Evolutionary conservation across 2,329 filamentous ascomycete species (phyloP).

Genomic region (Claviceps quebecensis): DNA sequence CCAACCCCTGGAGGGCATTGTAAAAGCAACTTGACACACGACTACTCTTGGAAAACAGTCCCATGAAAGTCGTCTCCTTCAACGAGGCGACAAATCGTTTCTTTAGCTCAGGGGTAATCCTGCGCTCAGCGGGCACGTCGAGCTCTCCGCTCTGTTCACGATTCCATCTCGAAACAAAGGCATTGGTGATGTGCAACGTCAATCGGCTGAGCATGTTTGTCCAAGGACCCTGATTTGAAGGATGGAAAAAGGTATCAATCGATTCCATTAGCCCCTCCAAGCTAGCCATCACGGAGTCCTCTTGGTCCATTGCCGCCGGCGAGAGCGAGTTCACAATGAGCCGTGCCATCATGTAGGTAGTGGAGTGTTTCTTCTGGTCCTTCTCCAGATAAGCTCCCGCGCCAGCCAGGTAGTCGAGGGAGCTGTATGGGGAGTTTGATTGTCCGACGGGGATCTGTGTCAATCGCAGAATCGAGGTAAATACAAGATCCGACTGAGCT

Average conservation of each 20-base stretch:
- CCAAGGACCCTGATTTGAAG: conserved; percentile 89
- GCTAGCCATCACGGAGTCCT: conserved; percentile 67
- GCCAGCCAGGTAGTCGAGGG: conserved; percentile 71
- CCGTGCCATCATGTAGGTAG: conserved; percentile 80
- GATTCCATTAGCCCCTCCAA: conserved; percentile 88
- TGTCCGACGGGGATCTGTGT: conserved; percentile 95
- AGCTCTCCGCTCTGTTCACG: conserved; percentile 86
- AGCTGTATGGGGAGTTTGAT: conserved; percentile 80
- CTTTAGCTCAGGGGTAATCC: conserved; percentile 68
- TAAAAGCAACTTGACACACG: conserved; percentile 87
- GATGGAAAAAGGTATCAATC: conserved; percentile 96
- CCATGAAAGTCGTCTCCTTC: conserved; percentile 93
- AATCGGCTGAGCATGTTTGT: conserved; percentile 81
- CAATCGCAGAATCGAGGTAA: conserved; percentile 76
- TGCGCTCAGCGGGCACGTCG: conserved; percentile 66
- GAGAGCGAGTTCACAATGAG: conserved; percentile 92
- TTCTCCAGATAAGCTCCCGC: conserved; percentile 78
- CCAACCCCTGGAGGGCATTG: conserved; percentile 74
- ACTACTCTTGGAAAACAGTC: conserved; percentile 88
- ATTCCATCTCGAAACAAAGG: conserved; percentile 97
- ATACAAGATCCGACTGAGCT: conserved; percentile 84
- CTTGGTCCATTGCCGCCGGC: conserved; percentile 61
- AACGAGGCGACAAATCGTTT: conserved; percentile 78
- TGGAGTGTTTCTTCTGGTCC: conserved; percentile 84
- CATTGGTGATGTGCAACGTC: conserved; percentile 83